Evolutionary conservation across 108 stramenopile species (phyloP), one percentile per base, ranked within the genome.

Genomic region (Pseudonitzschia delicatissima): DNA sequence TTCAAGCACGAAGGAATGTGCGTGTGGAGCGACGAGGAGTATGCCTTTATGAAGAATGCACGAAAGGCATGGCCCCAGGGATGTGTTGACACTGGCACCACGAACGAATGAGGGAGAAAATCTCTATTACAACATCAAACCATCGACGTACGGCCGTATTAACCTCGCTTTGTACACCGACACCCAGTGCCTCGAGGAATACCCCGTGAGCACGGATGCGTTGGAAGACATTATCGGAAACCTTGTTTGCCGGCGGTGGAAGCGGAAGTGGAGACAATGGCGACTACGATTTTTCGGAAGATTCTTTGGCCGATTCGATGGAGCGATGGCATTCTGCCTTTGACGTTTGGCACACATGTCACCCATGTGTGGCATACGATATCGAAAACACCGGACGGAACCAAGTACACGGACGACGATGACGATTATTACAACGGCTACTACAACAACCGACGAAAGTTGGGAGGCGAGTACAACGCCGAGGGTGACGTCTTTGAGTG

Each of bases 1-100:
- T 85, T 90, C 67, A 87, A 90, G 55, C 86, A 90, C 64, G 74
- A 81, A 52, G 86, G 82, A 18, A 53, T 75, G 34, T 87, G 85
- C 49, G 61, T 81, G 3, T 87, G 86, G 88, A 26, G 57, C 21
- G 77, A 82, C 2, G 79, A 84, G 11, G 71, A 79, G 37, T 84
- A 84, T 45, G 57, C 74, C 23, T 69, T 78, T 33, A 71, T 68
- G 77, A 73, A 70, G 13, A 42, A 57, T 26, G 71, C 69, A 6
- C 55, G 76, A 31, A 39, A 70, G 59, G 62, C 44, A 33, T 81
- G 75, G 72, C 80, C 81, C 9, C 40, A 58, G 44, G 81, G 78
- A 42, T 82, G 80, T 57, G 23, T 65, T 11, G 23, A 25, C 28
- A 50, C 78, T 12, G 49, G 45, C n/a, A 20, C 62, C 1, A 73